These are phyloP conservation scores for Botrytis elliptica DNA, from an alignment of 2,329 filamentous ascomycete species.

Conservation along the genomic window DNA sequence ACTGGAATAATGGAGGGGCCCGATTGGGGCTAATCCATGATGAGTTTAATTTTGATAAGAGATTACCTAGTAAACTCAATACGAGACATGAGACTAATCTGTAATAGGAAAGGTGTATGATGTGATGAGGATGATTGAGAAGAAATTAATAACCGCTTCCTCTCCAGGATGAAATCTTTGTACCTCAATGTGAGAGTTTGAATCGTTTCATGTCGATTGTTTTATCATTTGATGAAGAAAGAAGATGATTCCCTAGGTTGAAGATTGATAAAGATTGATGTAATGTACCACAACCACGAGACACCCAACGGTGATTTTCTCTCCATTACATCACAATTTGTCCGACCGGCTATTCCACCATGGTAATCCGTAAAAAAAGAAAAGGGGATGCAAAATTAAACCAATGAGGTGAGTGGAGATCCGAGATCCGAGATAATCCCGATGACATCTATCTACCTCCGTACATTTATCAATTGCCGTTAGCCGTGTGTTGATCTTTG, in stretches of 20 bases:
- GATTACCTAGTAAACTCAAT: background rate
- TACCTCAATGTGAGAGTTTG: background rate
- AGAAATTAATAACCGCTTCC: background rate
- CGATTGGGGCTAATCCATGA: background rate
- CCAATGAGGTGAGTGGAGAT: background rate
- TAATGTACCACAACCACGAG: background rate
- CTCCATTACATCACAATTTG: background rate
- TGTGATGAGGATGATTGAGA: background rate
- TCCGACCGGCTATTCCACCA: background rate
- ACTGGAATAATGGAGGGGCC: background rate
- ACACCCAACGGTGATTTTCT: background rate
- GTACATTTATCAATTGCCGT: background rate
- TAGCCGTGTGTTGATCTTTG: background rate
- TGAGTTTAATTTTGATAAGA: constrained; percentile 13
- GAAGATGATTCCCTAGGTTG: background rate
- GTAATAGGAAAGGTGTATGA: background rate
- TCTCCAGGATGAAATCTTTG: background rate
- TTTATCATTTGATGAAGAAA: no score
- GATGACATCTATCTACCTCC: background rate
- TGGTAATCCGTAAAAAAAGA: background rate
- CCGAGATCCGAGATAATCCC: background rate
- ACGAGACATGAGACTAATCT: background rate
- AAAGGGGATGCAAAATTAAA: background rate
- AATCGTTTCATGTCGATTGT: background rate
- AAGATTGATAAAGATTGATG: background rate